phyloP scores from a whole-genome alignment of 371 early-diverging fungal genomes.

The Saksenaea oblongispora region DNA sequence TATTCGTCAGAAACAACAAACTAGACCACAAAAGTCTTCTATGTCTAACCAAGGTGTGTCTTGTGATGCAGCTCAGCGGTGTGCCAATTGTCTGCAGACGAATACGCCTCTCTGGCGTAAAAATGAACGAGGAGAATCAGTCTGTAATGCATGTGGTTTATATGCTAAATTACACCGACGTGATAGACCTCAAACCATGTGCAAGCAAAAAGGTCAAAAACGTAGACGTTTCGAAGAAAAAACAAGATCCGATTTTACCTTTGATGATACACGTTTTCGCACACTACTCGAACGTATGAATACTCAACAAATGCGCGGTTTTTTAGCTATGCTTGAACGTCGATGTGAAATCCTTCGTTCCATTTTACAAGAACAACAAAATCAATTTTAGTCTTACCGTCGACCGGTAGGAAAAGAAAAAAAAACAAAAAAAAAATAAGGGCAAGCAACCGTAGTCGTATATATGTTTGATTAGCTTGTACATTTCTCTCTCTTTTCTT shows the following conservation, averaged over 20 bases:
- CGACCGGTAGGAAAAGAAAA: no score
- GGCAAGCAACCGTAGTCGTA: neutral
- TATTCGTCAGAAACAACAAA: conserved; percentile 57
- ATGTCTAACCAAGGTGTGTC: neutral
- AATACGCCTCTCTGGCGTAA: conserved; percentile 90
- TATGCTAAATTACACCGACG: conserved; percentile 80
- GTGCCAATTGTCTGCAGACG: conserved; percentile 82
- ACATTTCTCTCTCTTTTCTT: neutral
- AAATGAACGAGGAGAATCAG: conserved; percentile 73
- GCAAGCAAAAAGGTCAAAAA: conserved; percentile 64
- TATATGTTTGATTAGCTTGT: neutral
- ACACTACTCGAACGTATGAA: conserved; percentile 51
- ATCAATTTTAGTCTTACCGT: conserved; percentile 13
- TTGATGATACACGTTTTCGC: conserved; percentile 48
- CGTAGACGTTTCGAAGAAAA: conserved; percentile 49
- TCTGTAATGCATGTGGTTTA: conserved; percentile 92
- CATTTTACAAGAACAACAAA: conserved; percentile 10
- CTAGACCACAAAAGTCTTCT: neutral
- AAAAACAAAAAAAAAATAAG: neutral
- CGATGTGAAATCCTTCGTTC: conserved; percentile 42
- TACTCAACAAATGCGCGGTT: conserved; percentile 55
- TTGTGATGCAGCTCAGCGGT: conserved; percentile 22
- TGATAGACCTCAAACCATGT: conserved; percentile 66
- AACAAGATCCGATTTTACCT: neutral
- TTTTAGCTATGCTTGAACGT: conserved; percentile 53